Evolutionary conservation across 2,329 filamentous ascomycete genomes (phyloP).

Genomic region (Thielaviopsis populi): DNA sequence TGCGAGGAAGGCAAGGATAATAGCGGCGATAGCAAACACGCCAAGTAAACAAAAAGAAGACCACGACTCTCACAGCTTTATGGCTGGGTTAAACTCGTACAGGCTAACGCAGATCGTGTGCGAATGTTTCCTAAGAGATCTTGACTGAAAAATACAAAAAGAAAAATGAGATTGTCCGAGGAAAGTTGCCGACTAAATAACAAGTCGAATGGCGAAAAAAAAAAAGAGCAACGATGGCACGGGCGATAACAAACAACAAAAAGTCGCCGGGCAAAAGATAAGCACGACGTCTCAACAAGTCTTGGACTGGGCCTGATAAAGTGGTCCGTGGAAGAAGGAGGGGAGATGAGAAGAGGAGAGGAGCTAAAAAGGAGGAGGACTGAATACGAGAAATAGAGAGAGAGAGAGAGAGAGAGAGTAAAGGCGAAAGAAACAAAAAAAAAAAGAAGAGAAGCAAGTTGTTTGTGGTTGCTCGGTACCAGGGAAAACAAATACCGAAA

Average conservation of each 20-base stretch:
- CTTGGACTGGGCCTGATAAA: neutral
- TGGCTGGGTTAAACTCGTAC: neutral
- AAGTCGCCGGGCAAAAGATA: neutral
- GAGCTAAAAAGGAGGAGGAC: neutral
- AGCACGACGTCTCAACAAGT: neutral
- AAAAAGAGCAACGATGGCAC: conserved; percentile 5
- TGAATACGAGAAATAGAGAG: neutral
- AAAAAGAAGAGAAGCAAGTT: neutral
- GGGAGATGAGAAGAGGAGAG: neutral
- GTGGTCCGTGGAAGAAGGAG: conserved; percentile 1
- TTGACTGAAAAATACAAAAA: neutral
- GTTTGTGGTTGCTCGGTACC: neutral
- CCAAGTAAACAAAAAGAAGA: neutral
- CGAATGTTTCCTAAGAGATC: neutral
- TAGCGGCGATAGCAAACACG: neutral
- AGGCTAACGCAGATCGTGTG: neutral
- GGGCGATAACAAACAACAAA: conserved; percentile 4
- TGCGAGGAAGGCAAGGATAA: neutral
- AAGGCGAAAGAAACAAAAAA: neutral
- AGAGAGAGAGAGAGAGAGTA: neutral
- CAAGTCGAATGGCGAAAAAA: conserved; percentile 10
- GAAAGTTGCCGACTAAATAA: conserved; percentile 7
- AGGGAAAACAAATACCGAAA: neutral
- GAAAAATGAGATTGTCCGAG: neutral
- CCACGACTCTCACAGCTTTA: neutral